Evolutionary conservation across 2,329 filamentous ascomycete species (phyloP), one percentile per base, ranked within the genome.

Genomic region (Pseudocercospora fuligena): DNA sequence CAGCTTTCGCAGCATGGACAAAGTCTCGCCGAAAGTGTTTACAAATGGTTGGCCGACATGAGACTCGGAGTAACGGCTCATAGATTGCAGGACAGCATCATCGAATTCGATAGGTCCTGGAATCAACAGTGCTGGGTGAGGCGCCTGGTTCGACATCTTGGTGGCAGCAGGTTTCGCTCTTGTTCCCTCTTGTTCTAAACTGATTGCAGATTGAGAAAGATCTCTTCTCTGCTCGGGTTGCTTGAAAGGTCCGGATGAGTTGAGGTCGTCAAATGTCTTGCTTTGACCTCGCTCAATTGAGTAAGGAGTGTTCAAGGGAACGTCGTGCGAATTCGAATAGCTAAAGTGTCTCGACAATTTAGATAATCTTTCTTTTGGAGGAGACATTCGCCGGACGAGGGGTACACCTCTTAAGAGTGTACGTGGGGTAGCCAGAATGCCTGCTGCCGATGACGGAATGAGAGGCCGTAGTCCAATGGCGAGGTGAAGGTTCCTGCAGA

Each of bases 101-200:
- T 97, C 94, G 78, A 97, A 97, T 84, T 98, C 94, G 80, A 98
- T 97, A 77, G 95, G 95, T 70, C 95, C 95, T 59, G 95, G 95
- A 77, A 99, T 98, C 82, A 99, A 89, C 81, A 99, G 85, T 64
- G 94, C 90, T 61, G 88, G 84, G 77, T 90, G 88, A 64, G 85
- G 80, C 62, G 86, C 75, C 81, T 90, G 87, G 63, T 75, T 78
- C 47, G 87, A 88, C 86, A 88, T 88, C 62, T 76, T 85, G 74
- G 74, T 71, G 11, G 66, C 66, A 16, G 68, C 63, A 23, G 70
- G 66, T 53, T 71, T 68, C 65, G 69, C 64, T 60, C 68, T 66
- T 66, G 72, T 75, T 60, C 65, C 66, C 69, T 74, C 67, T 74
- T 74, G 66, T 70, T 72, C 61, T 46, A 69, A 59, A 9, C 69